phyloP scores from a whole-genome alignment of 192 early-diverging fungal genomes.

The Dissophora globulifera region DNA sequence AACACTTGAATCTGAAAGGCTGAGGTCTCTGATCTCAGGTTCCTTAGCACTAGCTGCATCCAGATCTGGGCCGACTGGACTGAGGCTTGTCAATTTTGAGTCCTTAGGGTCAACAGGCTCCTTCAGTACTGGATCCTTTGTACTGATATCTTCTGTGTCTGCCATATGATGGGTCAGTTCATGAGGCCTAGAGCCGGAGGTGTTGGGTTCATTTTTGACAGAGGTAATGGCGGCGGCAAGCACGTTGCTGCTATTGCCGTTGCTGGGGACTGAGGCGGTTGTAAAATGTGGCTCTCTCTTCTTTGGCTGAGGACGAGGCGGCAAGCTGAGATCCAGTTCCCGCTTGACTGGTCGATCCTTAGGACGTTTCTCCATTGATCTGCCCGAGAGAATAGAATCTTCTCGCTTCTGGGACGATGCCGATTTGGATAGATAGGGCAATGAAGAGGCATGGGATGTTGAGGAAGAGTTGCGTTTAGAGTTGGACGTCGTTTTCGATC shows the following conservation, averaged over 20 bases:
- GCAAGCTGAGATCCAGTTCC: constrained; percentile 17
- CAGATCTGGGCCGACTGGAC: background rate
- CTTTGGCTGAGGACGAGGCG: constrained; percentile 29
- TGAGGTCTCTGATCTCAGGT: background rate
- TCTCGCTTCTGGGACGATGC: background rate
- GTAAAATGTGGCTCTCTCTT: background rate
- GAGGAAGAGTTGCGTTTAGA: constrained; percentile 1
- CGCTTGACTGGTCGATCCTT: constrained; percentile 1
- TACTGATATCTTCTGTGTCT: too few relatives aligned
- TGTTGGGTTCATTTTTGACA: constrained; percentile 10
- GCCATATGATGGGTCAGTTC: too few relatives aligned
- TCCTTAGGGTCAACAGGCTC: background rate
- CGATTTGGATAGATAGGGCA: background rate
- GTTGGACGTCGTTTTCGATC: background rate
- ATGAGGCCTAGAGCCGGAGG: too few relatives aligned
- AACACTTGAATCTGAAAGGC: background rate
- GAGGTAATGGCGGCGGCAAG: background rate
- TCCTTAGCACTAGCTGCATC: too few relatives aligned
- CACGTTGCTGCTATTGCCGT: background rate
- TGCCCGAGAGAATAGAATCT: too few relatives aligned
- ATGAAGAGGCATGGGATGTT: background rate
- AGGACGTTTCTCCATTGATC: constrained; percentile 4
- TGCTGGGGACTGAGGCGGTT: background rate
- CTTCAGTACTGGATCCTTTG: background rate
- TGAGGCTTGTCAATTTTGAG: background rate